These are phyloP conservation scores for Beauveria asiatica DNA, from an alignment of 2,329 filamentous ascomycete species.

Conservation along the genomic window DNA sequence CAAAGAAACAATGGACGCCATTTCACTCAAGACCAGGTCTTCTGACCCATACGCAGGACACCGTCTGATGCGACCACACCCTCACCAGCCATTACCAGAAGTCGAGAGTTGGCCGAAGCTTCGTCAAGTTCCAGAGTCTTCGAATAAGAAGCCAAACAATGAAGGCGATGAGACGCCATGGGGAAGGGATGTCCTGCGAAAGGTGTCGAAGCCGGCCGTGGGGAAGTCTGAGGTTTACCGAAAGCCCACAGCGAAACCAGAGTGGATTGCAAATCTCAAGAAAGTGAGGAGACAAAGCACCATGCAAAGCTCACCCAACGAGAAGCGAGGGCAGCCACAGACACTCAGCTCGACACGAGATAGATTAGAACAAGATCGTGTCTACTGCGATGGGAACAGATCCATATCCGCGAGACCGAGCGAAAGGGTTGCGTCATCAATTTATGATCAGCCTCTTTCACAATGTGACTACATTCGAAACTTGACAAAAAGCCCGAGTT, in stretches of 20 bases:
- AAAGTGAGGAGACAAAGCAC: background rate
- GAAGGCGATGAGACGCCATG: conserved; percentile 1
- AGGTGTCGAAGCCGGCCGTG: conserved; percentile 1
- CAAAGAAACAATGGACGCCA: background rate
- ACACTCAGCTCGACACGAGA: background rate
- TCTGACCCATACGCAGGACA: conserved; percentile 5
- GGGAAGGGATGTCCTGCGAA: background rate
- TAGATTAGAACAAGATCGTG: background rate
- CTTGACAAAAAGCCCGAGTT: background rate
- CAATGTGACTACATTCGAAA: background rate
- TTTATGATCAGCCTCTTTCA: background rate
- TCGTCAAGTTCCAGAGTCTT: conserved; percentile 1
- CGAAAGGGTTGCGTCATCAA: conserved; percentile 1
- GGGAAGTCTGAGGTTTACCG: background rate
- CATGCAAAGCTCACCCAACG: background rate
- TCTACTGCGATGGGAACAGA: conserved; percentile 10
- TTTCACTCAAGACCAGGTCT: background rate
- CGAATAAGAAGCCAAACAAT: background rate
- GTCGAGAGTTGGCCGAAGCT: conserved; percentile 4
- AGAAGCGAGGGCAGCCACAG: background rate
- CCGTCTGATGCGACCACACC: conserved; percentile 7
- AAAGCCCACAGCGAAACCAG: conserved; percentile 1
- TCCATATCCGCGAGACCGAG: conserved; percentile 6
- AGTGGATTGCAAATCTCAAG: conserved; percentile 3
- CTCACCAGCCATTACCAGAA: conserved; percentile 8